These are phyloP conservation scores for Yarrowia osloensis DNA, from an alignment of 805 yeast species.

Conservation along the genomic window DNA sequence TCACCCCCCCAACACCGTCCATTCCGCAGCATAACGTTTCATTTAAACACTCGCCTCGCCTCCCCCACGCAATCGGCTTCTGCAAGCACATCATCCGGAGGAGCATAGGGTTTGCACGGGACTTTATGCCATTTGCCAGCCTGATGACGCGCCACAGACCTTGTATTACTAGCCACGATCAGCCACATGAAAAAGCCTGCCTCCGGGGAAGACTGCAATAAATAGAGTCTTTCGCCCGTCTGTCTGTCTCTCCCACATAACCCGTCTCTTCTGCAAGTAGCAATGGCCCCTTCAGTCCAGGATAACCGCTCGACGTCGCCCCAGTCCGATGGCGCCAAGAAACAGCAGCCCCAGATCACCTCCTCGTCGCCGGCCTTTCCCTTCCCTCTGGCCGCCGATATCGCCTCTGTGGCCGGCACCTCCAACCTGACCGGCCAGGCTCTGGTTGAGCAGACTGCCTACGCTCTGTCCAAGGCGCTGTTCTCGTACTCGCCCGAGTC, in stretches of 20 bases:
- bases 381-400: slow-evolving; percentile 35
- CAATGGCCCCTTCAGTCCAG: slow-evolving; percentile 33
- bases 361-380: slow-evolving; percentile 31
- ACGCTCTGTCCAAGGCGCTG: slow-evolving; percentile 42
- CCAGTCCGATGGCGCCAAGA: slow-evolving; percentile 2
- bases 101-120: slow-evolving; percentile 9
- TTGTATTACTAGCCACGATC: background rate
- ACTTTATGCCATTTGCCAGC: slow-evolving; percentile 7
- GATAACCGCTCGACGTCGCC: slow-evolving; percentile 12
- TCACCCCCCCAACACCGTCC: background rate
- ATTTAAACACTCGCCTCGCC: background rate
- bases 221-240: background rate
- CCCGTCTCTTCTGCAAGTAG: background rate
- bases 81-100: slow-evolving; percentile 18
- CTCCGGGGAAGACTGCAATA: background rate
- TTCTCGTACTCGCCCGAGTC: slow-evolving; percentile 67
- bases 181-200: slow-evolving; percentile 16
- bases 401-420: slow-evolving; percentile 34
- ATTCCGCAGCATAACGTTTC: background rate
- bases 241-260: background rate
- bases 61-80: background rate
- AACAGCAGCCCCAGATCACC: slow-evolving; percentile 14
- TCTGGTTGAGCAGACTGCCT: slow-evolving; percentile 42
- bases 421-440: slow-evolving; percentile 38
- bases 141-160: slow-evolving; percentile 5